Conservation (phyloP, 2,329 filamentous ascomycete genomes). For the Paecilomyces formosus region DNA sequence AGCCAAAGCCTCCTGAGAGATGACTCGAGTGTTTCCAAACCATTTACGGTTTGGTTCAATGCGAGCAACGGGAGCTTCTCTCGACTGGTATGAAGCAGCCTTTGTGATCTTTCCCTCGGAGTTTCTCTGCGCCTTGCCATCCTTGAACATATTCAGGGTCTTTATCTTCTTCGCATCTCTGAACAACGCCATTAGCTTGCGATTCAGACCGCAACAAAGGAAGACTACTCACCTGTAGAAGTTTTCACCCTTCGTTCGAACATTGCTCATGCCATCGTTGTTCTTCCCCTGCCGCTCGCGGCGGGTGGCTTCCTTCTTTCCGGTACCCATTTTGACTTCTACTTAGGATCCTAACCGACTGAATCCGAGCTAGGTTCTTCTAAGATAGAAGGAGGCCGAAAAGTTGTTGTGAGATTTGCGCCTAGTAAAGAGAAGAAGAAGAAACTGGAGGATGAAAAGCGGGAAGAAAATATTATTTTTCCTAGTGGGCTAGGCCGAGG, state of each 20-base stretch:
- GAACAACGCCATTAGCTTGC: conserved; percentile 8
- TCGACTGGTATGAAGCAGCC: conserved; percentile 75
- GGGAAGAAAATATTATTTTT: conserved; percentile 17
- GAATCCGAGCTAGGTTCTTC: conserved; percentile 22
- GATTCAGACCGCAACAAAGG: neutral
- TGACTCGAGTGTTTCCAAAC: conserved; percentile 91
- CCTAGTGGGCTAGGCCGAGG: conserved; percentile 1
- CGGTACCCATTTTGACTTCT: conserved; percentile 63
- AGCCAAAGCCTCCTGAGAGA: conserved; percentile 79
- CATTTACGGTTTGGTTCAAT: conserved; percentile 96
- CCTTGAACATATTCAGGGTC: conserved; percentile 82
- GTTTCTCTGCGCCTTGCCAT: conserved; percentile 75
- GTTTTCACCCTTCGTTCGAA: conserved; percentile 93
- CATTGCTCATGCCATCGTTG: conserved; percentile 81
- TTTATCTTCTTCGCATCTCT: conserved; percentile 78
- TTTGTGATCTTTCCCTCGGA: conserved; percentile 76
- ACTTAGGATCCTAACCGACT: conserved; percentile 11
- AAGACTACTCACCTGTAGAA: conserved; percentile 67
- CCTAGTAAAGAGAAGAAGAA: conserved; percentile 20
- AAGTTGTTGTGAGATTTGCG: conserved; percentile 15
- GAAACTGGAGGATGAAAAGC: conserved; percentile 12
- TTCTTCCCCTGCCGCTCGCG: conserved; percentile 78
- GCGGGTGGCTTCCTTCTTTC: conserved; percentile 83
- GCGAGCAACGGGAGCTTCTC: conserved; percentile 71
- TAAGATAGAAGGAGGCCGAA: conserved; percentile 18